Conservation (phyloP, 805 yeast species). For the Nakazawaea ishiwadae region DNA sequence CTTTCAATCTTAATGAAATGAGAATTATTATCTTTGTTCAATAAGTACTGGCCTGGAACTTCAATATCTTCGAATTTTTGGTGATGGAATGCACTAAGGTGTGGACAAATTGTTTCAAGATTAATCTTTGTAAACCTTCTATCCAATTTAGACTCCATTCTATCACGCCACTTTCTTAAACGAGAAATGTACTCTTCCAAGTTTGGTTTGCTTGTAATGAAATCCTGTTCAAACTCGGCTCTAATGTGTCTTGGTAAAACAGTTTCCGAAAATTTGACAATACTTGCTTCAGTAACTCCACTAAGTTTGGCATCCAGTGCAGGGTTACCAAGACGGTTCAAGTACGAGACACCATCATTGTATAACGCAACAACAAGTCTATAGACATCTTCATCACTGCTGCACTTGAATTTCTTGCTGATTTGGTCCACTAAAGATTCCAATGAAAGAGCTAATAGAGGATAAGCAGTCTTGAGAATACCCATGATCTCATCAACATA, state of each 20-base stretch:
- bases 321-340: slow-evolving; percentile 82
- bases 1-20: slow-evolving; percentile 93
- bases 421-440: slow-evolving; percentile 96
- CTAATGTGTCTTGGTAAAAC: slow-evolving; percentile 85
- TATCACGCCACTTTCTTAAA: slow-evolving; percentile 86
- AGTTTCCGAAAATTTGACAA: slow-evolving; percentile 86
- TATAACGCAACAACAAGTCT: slow-evolving; percentile 86
- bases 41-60: slow-evolving; percentile 92
- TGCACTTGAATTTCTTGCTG: slow-evolving; percentile 86
- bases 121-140: slow-evolving; percentile 75
- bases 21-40: slow-evolving; percentile 82
- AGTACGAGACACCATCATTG: slow-evolving; percentile 89
- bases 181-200: slow-evolving; percentile 81
- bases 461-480: slow-evolving; percentile 93
- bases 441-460: slow-evolving; percentile 83
- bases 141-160: slow-evolving; percentile 88
- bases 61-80: slow-evolving; percentile 97
- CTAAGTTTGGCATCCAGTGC: slow-evolving; percentile 86
- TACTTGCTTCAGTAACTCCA: slow-evolving; percentile 83
- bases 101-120: slow-evolving; percentile 89
- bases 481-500: slow-evolving; percentile 91
- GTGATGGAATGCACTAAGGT: slow-evolving; percentile 93
- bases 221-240: slow-evolving; percentile 87
- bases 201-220: slow-evolving; percentile 81
- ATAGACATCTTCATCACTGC: slow-evolving; percentile 94